Conservation (phyloP, 2,329 filamentous ascomycete species). For the Oidium heveae region DNA sequence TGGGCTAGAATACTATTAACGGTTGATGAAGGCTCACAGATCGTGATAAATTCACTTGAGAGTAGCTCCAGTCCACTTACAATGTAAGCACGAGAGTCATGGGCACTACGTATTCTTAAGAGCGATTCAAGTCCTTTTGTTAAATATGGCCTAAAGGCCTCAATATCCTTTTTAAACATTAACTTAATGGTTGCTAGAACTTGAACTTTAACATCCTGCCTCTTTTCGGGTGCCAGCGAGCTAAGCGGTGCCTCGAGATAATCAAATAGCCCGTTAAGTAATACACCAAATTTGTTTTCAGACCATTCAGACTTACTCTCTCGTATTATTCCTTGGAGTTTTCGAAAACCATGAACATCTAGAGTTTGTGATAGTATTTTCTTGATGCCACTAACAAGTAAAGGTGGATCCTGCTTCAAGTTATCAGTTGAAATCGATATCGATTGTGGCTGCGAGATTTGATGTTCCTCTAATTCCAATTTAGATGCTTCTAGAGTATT, state of each 20-base stretch:
- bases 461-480: too few species aligned
- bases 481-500: too few species aligned
- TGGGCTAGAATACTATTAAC: constrained; percentile 25
- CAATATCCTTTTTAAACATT: constrained; percentile 40
- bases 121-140: constrained; percentile 41
- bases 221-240: constrained; percentile 33
- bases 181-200: constrained; percentile 49
- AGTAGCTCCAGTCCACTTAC: constrained; percentile 50
- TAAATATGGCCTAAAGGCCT: constrained; percentile 40
- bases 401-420: constrained; percentile 28
- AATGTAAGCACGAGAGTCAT: constrained; percentile 45
- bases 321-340: constrained; percentile 48
- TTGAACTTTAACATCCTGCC: constrained; percentile 48
- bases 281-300: constrained; percentile 41
- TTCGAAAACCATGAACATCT: constrained; percentile 62
- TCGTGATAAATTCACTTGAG: constrained; percentile 41
- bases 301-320: constrained; percentile 37
- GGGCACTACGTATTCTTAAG: constrained; percentile 35
- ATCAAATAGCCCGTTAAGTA: constrained; percentile 42
- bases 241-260: constrained; percentile 39
- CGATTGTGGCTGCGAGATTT: too few species aligned
- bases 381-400: constrained; percentile 49
- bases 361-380: constrained; percentile 46
- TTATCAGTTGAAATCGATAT: constrained; percentile 23
- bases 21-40: constrained; percentile 38